phyloP scores from a whole-genome alignment of 169 alveolate genomes.

The Cryptosporidium parvum region DNA sequence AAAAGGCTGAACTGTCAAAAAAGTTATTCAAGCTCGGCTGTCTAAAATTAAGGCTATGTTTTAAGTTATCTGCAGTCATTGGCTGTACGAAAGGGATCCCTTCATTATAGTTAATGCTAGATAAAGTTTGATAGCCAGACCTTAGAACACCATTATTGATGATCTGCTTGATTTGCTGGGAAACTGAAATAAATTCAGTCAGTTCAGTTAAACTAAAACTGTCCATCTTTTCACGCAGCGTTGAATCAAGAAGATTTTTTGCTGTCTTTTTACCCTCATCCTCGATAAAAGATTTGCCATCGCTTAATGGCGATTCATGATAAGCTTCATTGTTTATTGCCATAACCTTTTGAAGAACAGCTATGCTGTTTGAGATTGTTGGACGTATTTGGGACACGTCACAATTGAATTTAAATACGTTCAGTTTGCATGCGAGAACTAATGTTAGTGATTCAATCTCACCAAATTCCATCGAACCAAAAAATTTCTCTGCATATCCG shows the following conservation, averaged over 20 bases:
- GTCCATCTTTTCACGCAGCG: slow-evolving; percentile 28
- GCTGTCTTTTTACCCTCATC: neutral
- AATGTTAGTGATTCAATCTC: slow-evolving; percentile 29
- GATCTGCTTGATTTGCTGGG: slow-evolving; percentile 14
- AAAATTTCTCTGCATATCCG: slow-evolving; percentile 3
- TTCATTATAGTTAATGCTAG: neutral
- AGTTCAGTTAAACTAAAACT: slow-evolving; percentile 12
- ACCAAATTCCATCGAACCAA: slow-evolving; percentile 26
- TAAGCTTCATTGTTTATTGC: slow-evolving; percentile 7
- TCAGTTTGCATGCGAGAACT: slow-evolving; percentile 17
- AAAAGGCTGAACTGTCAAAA: neutral
- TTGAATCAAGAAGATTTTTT: slow-evolving; percentile 2
- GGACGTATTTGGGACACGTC: neutral
- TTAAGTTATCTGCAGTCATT: neutral
- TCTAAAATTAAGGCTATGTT: neutral
- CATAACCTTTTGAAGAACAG: slow-evolving; percentile 17
- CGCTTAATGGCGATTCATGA: neutral
- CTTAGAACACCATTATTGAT: neutral
- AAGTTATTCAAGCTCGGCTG: neutral
- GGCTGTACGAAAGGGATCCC: slow-evolving; percentile 1
- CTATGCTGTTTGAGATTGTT: neutral
- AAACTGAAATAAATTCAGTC: slow-evolving; percentile 17
- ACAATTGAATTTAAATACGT: neutral
- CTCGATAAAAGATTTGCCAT: neutral
- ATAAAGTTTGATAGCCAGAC: slow-evolving; percentile 2